Evolutionary conservation across 2,329 filamentous ascomycete genomes (phyloP), one percentile per base, ranked within the genome.

Genomic region (Fusarium praegraminearum): DNA sequence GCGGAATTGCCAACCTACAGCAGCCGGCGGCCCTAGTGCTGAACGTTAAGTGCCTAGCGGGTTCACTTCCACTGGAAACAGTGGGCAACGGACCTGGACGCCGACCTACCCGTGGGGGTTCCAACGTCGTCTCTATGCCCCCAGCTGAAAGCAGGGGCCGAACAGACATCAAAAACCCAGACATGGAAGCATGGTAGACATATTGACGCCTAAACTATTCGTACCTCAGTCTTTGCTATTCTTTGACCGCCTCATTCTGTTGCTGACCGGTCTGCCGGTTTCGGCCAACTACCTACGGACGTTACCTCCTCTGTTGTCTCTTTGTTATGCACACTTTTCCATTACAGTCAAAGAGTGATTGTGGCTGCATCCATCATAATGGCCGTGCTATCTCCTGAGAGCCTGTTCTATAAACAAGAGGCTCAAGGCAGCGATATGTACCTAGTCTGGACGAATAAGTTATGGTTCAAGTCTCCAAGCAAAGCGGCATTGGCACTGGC

Each of bases 61-160:
- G 51, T 24, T 15, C 59, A 43, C 33, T 32, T 36, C 33, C 24
- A 22, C 46, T 38, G 49, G 38, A 59, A 64, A 56, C 63, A 70
- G 63, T 70, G 63, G 67, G 47, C 13, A 32, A 49, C 45, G 32
- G 54, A 33, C 53, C 53, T 57, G 44, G 45, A 54, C 20, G 38
- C 47, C 41, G 47, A 36, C 44, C 41, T 49, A 35, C 43, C 40
- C 41, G 44, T 60, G 55, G 62, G 44, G 57, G 56, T 38, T 36
- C 20, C 15, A 40, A 53, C 43, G n/a, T 38, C 36, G 36, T 12
- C 36, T 22, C 40, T 33, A 6, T 49, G 18, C 30, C 44, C 46
- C 44, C 32, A 32, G 62, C 62, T 57, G 62, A 60, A 56, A 56
- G 56, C 66, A 62, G 66, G 67, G 62, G 66, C 46, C 65, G 49